phyloP scores from a whole-genome alignment of 495 filamentous ascomycete genomes.

The Lepidopterella palustris region DNA sequence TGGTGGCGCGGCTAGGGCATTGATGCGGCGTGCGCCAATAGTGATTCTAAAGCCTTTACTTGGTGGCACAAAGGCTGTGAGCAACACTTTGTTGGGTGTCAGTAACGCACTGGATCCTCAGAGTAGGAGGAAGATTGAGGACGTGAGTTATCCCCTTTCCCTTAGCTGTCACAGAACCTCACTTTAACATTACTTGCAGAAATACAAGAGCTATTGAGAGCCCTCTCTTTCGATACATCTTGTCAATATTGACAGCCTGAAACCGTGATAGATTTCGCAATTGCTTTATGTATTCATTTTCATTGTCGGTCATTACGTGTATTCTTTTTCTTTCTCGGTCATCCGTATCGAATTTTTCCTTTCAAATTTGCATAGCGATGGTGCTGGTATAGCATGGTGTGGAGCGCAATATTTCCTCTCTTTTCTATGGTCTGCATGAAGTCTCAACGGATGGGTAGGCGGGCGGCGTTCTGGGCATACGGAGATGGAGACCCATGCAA shows the following conservation, averaged over 20 bases:
- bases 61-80: conserved; percentile 82
- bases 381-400: background rate
- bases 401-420: background rate
- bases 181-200: background rate
- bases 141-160: conserved; percentile 53
- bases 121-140: conserved; percentile 76
- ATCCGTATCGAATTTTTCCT: background rate
- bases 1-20: conserved; percentile 71
- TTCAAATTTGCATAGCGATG: conserved; percentile 2
- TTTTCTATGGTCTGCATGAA: background rate
- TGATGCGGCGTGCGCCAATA: conserved; percentile 77
- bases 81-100: conserved; percentile 84
- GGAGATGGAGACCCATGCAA: too few relatives aligned
- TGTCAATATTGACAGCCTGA: background rate
- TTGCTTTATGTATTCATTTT: background rate
- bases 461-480: too few relatives aligned
- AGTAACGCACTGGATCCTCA: conserved; percentile 84
- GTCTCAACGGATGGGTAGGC: too few relatives aligned
- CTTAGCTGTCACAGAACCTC: background rate
- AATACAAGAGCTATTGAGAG: conserved; percentile 4
- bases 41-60: conserved; percentile 86
- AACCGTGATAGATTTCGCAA: background rate
- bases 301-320: background rate
- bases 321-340: background rate
- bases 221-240: background rate